Evolutionary conservation across 805 yeast genomes (phyloP), one percentile per base, ranked within the genome.

Genomic region (Suhomyces vadensis): DNA sequence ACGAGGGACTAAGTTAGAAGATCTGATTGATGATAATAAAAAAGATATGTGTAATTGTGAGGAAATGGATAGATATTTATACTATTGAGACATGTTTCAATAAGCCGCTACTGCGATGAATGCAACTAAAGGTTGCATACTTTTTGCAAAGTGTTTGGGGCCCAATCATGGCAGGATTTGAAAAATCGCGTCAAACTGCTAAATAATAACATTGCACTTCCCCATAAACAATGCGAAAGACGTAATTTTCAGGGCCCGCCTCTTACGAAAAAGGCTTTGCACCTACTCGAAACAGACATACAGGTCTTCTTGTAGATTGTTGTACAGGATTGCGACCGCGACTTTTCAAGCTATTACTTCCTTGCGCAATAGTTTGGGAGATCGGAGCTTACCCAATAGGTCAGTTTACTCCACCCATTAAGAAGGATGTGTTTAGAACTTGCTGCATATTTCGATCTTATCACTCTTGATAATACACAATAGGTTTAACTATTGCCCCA

Each of bases 1-100:
- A 42, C 48, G 54, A 46, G 22, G 41, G 54, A 45, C 46, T 43
- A 17, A 38, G 35, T 25, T 33, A 25, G 33, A 37, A 23, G 50
- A 44, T 47, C 48, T 29, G 48, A 40, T 22, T 33, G 48, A 39
- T 48, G 45, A 42, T 24, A 35, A 25, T 37, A 27, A 43, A 33
- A 39, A 41, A 26, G 17, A 11, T 16, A 14, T 16, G n/a, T 11
- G 4, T 16, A 11, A 14, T 11, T 3, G n/a, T 6, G 20, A 16
- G 31, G 16, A 29, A 29, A 29, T 29, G 11, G 33, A 11, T 29
- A 29, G 11, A 29, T 29, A 29, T 29, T 29, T 29, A 29, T 29
- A 29, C 19, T 14, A 29, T 29, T 29, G 14, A 29, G 20, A 20
- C 14, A 17, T 29, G 33, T 14, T 14, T 2, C 16, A 17, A 20